Evolutionary conservation across 805 yeast genomes (phyloP).

Genomic region (Saturnispora kantuleensis): DNA sequence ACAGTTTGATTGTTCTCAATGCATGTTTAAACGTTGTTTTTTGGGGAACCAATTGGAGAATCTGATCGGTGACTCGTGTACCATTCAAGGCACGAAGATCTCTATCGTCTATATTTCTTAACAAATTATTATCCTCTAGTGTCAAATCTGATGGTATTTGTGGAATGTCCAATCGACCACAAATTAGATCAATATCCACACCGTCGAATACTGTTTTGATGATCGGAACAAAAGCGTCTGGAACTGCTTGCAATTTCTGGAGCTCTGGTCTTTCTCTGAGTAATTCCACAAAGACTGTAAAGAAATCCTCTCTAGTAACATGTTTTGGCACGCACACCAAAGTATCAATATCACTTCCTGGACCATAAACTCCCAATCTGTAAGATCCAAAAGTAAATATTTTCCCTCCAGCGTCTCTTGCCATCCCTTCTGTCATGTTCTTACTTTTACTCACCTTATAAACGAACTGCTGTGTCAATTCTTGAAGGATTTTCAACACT

Average conservation of each 20-base stretch:
- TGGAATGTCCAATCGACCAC: constrained; percentile 74
- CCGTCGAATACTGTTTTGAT: constrained; percentile 84
- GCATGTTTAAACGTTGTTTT: constrained; percentile 90
- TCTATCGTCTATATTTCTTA: constrained; percentile 82
- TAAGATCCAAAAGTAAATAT: constrained; percentile 95
- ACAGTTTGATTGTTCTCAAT: constrained; percentile 80
- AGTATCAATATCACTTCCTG: constrained; percentile 96
- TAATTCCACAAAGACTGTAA: constrained; percentile 64
- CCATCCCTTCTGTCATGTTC: constrained; percentile 97
- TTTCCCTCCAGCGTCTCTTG: constrained; percentile 94
- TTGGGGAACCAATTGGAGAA: constrained; percentile 80
- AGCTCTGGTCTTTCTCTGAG: constrained; percentile 68
- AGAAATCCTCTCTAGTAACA: constrained; percentile 83
- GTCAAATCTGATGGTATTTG: constrained; percentile 71
- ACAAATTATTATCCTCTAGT: constrained; percentile 72
- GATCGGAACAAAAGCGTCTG: constrained; percentile 97
- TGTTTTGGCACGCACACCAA: constrained; percentile 96
- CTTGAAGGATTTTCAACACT: constrained; percentile 62
- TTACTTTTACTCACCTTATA: constrained; percentile 66
- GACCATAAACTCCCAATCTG: constrained; percentile 92
- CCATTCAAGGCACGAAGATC: constrained; percentile 89
- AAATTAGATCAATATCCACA: constrained; percentile 85
- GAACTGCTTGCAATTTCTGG: constrained; percentile 87
- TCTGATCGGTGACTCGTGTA: constrained; percentile 95
- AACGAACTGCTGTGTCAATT: constrained; percentile 72